Conservation (phyloP, 306 rosid species). For the Hylodesmum podocarpum region DNA sequence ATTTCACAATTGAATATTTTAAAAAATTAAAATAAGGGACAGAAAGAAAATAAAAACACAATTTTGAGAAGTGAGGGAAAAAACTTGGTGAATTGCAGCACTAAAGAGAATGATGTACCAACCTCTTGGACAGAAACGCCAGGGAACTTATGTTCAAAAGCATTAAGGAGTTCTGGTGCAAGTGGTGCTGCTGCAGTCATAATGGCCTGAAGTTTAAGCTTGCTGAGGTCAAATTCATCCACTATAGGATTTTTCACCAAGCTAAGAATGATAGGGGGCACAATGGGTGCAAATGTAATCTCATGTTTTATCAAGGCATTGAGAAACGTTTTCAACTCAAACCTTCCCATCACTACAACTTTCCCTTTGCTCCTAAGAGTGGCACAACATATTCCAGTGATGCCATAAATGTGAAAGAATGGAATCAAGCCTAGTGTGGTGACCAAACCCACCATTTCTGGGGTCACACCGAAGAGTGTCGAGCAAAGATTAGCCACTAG, state of each 20-base stretch:
- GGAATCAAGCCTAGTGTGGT: conserved; percentile 82
- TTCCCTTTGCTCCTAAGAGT: conserved; percentile 79
- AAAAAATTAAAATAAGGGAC: not conserved
- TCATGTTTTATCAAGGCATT: conserved; percentile 74
- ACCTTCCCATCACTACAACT: conserved; percentile 88
- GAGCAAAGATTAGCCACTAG: conserved; percentile 87
- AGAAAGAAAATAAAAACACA: not conserved
- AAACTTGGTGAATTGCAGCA: not conserved
- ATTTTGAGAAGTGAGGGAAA: not conserved
- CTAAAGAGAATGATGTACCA: not conserved
- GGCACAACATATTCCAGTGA: conserved; percentile 92
- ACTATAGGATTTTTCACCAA: conserved; percentile 83
- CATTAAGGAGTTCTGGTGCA: conserved; percentile 72
- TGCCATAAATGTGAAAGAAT: conserved; percentile 90
- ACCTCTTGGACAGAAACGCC: conserved; percentile 82
- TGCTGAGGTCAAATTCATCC: conserved; percentile 73
- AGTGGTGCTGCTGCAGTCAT: conserved; percentile 96
- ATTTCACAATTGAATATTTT: not conserved
- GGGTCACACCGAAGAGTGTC: conserved; percentile 58
- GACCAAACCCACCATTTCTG: conserved; percentile 68
- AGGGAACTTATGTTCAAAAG: conserved; percentile 83
- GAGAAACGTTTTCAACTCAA: conserved; percentile 64
- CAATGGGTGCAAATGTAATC: conserved; percentile 85
- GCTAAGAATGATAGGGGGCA: conserved; percentile 82
- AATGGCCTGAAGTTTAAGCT: conserved; percentile 78